Conservation (phyloP, 805 yeast species). For the Yarrowia alimentaria region DNA sequence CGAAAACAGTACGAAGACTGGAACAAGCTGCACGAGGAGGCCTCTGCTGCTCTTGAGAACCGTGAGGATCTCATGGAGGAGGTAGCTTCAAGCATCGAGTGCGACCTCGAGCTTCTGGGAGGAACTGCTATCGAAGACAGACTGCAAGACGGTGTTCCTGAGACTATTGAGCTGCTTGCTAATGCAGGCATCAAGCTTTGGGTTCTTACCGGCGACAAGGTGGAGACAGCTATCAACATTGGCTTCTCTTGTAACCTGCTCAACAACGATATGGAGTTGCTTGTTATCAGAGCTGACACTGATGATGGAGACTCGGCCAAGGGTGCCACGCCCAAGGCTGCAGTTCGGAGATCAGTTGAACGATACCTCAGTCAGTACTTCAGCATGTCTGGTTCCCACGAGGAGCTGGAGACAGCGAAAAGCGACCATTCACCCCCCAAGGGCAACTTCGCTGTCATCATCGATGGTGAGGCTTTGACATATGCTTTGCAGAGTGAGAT, state of each 20-base stretch:
- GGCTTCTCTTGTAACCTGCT: slow-evolving; percentile 79
- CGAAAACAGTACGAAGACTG: slow-evolving; percentile 51
- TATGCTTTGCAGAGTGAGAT: slow-evolving; percentile 49
- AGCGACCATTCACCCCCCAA: slow-evolving; percentile 64
- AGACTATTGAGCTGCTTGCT: slow-evolving; percentile 63
- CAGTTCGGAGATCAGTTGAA: slow-evolving; percentile 41
- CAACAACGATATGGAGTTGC: slow-evolving; percentile 66
- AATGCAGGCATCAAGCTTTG: slow-evolving; percentile 78
- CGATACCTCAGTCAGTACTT: slow-evolving; percentile 54
- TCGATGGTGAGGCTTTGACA: slow-evolving; percentile 70
- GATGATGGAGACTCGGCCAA: slow-evolving; percentile 37
- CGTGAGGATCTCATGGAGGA: slow-evolving; percentile 61
- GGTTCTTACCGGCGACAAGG: slow-evolving; percentile 83
- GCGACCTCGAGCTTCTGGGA: slow-evolving; percentile 58
- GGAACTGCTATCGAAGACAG: slow-evolving; percentile 85
- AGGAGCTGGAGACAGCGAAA: slow-evolving; percentile 52
- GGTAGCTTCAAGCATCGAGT: slow-evolving; percentile 62
- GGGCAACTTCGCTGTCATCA: slow-evolving; percentile 58
- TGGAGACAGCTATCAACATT: slow-evolving; percentile 85
- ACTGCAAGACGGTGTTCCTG: slow-evolving; percentile 78
- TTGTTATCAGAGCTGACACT: slow-evolving; percentile 50
- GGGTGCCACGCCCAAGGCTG: slow-evolving; percentile 33
- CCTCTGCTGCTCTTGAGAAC: slow-evolving; percentile 55
- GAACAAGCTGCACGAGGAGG: slow-evolving; percentile 56
- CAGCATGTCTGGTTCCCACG: slow-evolving; percentile 47